Evolutionary conservation across 441 rosid species (phyloP).

Genomic region (Aquilaria agallochum): DNA sequence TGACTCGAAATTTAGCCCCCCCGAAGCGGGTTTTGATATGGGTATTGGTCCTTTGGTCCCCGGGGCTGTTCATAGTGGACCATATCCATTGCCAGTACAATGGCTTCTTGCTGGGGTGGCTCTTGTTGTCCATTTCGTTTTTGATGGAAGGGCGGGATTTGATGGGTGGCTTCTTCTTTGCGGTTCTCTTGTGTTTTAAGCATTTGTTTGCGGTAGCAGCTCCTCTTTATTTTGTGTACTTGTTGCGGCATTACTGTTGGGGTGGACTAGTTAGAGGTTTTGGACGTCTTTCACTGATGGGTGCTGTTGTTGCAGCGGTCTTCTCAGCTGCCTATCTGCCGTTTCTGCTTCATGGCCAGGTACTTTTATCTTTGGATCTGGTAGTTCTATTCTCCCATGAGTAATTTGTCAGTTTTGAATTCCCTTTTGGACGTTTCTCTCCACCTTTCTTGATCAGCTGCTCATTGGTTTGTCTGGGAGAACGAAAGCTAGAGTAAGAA

Average conservation of each 20-base stretch:
- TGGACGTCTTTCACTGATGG: slow-evolving; percentile 44
- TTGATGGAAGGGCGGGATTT: slow-evolving; percentile 77
- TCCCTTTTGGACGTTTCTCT: too few species aligned
- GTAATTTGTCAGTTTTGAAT: too few species aligned
- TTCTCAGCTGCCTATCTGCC: slow-evolving; percentile 78
- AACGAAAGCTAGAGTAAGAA: too few species aligned
- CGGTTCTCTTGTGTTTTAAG: slow-evolving; percentile 76
- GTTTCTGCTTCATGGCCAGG: slow-evolving; percentile 75
- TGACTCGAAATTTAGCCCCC: slow-evolving; percentile 33
- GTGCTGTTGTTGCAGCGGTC: slow-evolving; percentile 56
- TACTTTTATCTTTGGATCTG: slow-evolving; percentile 13
- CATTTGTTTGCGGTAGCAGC: slow-evolving; percentile 96
- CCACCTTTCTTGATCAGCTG: too few species aligned
- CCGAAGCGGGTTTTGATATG: slow-evolving; percentile 46
- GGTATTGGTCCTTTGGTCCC: slow-evolving; percentile 75
- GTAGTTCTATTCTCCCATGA: background rate
- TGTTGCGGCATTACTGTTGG: slow-evolving; percentile 84
- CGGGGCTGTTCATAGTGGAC: slow-evolving; percentile 78
- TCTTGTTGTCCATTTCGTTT: slow-evolving; percentile 81
- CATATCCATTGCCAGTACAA: slow-evolving; percentile 96
- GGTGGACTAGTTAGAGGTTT: slow-evolving; percentile 49
- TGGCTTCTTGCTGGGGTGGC: slow-evolving; percentile 74
- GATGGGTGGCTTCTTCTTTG: slow-evolving; percentile 77
- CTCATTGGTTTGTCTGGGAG: too few species aligned
- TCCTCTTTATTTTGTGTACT: slow-evolving; percentile 82